These are phyloP conservation scores for Oryza officinalis DNA, from an alignment of 176 grass and related monocot species.

Conservation along the genomic window DNA sequence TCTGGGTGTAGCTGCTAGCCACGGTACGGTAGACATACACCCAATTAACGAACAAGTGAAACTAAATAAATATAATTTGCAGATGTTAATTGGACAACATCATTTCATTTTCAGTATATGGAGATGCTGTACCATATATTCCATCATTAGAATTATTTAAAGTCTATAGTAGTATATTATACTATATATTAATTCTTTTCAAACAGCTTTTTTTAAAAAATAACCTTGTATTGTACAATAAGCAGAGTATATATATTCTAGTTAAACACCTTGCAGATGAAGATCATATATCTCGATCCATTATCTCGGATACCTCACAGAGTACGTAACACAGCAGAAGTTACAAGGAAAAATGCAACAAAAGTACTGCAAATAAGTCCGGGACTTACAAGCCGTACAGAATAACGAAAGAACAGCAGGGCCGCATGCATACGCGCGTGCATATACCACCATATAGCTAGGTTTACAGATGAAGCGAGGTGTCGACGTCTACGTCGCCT, in stretches of 20 bases:
- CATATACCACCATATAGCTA: constrained; percentile 28
- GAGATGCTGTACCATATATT: not conserved
- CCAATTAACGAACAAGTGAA: not conserved
- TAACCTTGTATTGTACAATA: not conserved
- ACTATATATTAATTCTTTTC: not conserved
- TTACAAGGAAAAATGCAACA: constrained; percentile 40
- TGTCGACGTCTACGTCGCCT: constrained; percentile 78
- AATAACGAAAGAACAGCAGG: constrained; percentile 49
- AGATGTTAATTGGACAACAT: not conserved
- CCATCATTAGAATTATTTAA: not conserved
- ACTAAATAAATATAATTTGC: not conserved
- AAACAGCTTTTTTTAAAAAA: not conserved
- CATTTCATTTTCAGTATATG: not conserved
- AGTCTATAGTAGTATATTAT: not conserved
- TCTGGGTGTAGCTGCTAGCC: not conserved
- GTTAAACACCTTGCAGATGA: constrained; percentile 29
- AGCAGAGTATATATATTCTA: not conserved
- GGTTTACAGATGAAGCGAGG: constrained; percentile 91
- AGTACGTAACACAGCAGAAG: constrained; percentile 34
- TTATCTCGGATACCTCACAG: constrained; percentile 33
- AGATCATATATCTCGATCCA: constrained; percentile 17
- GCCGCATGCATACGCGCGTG: constrained; percentile 28
- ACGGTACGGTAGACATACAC: not conserved
- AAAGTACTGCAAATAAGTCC: constrained; percentile 41
- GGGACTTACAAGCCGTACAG: constrained; percentile 41